phyloP scores from a whole-genome alignment of 2,329 filamentous ascomycete genomes.

The Helotiales sp. region DNA sequence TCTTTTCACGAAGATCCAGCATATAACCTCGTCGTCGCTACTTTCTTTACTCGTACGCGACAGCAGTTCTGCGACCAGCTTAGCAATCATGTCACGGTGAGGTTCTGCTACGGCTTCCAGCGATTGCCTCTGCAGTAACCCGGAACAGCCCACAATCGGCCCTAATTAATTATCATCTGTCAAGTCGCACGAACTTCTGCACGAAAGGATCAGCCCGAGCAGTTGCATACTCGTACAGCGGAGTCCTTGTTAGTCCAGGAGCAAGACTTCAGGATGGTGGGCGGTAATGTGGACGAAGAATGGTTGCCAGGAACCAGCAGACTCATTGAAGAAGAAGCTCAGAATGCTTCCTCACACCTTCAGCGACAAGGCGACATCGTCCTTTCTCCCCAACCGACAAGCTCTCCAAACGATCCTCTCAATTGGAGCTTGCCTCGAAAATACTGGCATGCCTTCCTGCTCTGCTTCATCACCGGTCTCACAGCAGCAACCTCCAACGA shows the following conservation, averaged over 20 bases:
- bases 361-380: constrained; percentile 44
- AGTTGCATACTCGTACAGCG: neutral
- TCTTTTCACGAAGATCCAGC: neutral
- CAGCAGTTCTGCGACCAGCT: neutral
- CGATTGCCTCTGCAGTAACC: neutral
- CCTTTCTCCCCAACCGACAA: constrained; percentile 53
- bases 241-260: neutral
- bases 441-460: constrained; percentile 50
- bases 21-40: neutral
- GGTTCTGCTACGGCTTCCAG: neutral
- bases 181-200: neutral
- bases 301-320: constrained; percentile 28
- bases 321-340: constrained; percentile 23
- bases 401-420: constrained; percentile 52
- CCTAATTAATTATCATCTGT: neutral
- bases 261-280: neutral
- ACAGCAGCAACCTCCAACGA: constrained; percentile 58
- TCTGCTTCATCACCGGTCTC: constrained; percentile 52
- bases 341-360: constrained; percentile 19
- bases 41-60: neutral
- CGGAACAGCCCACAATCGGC: neutral
- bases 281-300: constrained; percentile 9
- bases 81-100: neutral
- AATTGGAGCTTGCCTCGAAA: constrained; percentile 50
- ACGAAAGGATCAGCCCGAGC: neutral